These are phyloP conservation scores for Capsella bursapastoris DNA, from an alignment of 345 rosid genomes.

Conservation along the genomic window DNA sequence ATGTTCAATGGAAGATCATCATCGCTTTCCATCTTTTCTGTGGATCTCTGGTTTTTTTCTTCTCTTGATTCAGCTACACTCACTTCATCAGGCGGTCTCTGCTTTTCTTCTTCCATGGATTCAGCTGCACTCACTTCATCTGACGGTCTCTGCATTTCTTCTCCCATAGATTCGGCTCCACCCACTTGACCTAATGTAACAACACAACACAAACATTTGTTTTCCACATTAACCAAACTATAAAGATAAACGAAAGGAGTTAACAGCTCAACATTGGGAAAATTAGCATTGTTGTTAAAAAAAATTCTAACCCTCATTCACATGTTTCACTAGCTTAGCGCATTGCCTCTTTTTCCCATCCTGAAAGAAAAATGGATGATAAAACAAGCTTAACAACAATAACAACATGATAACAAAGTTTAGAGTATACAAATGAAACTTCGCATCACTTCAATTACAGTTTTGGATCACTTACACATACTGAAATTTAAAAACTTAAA, in stretches of 20 bases:
- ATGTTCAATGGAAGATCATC: conserved; percentile 46
- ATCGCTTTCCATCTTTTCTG: conserved; percentile 46
- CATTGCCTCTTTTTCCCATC: conserved; percentile 36
- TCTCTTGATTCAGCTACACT: conserved; percentile 2
- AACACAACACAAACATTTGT: not conserved
- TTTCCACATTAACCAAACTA: not conserved
- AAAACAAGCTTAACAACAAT: not conserved
- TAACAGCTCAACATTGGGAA: not conserved
- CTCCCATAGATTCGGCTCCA: not conserved
- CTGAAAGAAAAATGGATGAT: conserved; percentile 9
- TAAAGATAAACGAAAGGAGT: not conserved
- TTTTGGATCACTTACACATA: not conserved
- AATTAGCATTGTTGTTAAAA: not conserved
- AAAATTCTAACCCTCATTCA: conserved; percentile 4
- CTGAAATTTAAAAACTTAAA: not conserved
- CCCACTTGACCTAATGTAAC: conserved; percentile 11
- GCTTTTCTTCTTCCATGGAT: not conserved
- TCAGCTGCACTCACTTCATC: not conserved
- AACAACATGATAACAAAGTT: not conserved
- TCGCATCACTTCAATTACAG: not conserved
- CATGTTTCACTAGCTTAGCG: conserved; percentile 26
- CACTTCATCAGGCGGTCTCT: not conserved
- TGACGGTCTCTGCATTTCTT: not conserved
- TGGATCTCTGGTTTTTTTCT: conserved; percentile 18
- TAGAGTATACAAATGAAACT: not conserved